Evolutionary conservation across 2,329 filamentous ascomycete genomes (phyloP), one percentile per base, ranked within the genome.

Genomic region (Colletotrichum truncatum): DNA sequence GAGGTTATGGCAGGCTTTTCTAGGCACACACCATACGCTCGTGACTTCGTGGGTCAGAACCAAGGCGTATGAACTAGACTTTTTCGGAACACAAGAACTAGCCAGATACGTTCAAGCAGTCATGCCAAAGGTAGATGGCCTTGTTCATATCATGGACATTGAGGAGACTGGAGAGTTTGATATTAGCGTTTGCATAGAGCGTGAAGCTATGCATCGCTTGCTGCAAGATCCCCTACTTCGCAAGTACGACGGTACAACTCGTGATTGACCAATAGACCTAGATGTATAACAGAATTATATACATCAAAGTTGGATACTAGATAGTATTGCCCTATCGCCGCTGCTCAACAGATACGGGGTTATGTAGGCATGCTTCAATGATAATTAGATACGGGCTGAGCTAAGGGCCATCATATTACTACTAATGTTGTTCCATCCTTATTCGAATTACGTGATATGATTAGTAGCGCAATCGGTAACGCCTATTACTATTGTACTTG

Each of bases 1-100:
- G 71, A 74, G 83, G 6, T 66, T 85, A 14, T 85, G 82, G 83
- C 78, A 81, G 64, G 78, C 69, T 0, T 85, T 84, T 56, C 59
- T 83, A 6, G 83, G 82, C 0, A 61, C 68, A 0, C 70, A 74
- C 21, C 82, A 84, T 70, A 67, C 77, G 1, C 66, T 84, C 4
- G 77, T 80, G 3, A 84, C 82, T 5, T 80, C 77, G 0, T 85
- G 82, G 83, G 74, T 76, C 23, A 69, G 77, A 28, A 58, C 75
- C 12, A 72, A 72, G 18, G 69, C 77, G 8, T 78, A 81, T 16
- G 76, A 82, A 36, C 75, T 84, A 11, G 76, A 81, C 11, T 84
- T 85, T 67, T 66, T 70, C 30, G 70, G 71, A 4, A 57, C 65
- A 3, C 51, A 55, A 2, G 55, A 60, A 18, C 46, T 69, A 8